phyloP scores from a whole-genome alignment of 2,329 filamentous ascomycete genomes.

The Hypoxylon sp. region DNA sequence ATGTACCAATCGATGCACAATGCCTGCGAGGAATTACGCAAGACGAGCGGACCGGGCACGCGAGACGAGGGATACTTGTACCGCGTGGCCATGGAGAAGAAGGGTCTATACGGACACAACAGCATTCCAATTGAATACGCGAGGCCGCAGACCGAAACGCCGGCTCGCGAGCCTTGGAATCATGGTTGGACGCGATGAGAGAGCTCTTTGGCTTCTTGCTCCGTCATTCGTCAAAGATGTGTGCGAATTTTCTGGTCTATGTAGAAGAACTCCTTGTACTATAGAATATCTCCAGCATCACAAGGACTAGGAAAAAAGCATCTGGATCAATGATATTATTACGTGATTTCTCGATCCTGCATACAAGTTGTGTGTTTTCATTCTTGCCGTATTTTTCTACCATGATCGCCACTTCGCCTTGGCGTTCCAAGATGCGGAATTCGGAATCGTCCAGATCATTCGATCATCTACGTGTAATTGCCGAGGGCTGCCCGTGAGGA shows the following conservation, averaged over 20 bases:
- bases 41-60: constrained; percentile 68
- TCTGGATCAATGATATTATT: constrained; percentile 14
- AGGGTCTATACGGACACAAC: constrained; percentile 79
- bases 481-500: not conserved
- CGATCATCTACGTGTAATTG: constrained; percentile 20
- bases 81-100: constrained; percentile 91
- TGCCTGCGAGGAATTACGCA: constrained; percentile 87
- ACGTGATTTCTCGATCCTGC: constrained; percentile 6
- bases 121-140: constrained; percentile 94
- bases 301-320: constrained; percentile 1
- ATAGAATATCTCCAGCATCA: constrained; percentile 20
- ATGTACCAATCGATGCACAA: constrained; percentile 85
- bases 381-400: not conserved
- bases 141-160: constrained; percentile 85
- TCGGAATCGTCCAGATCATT: constrained; percentile 22
- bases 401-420: constrained; percentile 19
- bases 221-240: not conserved
- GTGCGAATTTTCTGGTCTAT: constrained; percentile 21
- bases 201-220: not conserved
- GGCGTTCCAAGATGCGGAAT: constrained; percentile 23
- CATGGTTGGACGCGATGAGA: constrained; percentile 83
- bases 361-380: not conserved
- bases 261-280: constrained; percentile 10
- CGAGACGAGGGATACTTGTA: constrained; percentile 81
- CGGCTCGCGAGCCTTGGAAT: constrained; percentile 87